A percentile compares a stretch with the other conserved stretches of the same genome.
These are phyloP conservation scores for Amylocystis lapponica DNA, from an alignment of 768 basidiomycete genomes.

Conservation along the genomic window DNA sequence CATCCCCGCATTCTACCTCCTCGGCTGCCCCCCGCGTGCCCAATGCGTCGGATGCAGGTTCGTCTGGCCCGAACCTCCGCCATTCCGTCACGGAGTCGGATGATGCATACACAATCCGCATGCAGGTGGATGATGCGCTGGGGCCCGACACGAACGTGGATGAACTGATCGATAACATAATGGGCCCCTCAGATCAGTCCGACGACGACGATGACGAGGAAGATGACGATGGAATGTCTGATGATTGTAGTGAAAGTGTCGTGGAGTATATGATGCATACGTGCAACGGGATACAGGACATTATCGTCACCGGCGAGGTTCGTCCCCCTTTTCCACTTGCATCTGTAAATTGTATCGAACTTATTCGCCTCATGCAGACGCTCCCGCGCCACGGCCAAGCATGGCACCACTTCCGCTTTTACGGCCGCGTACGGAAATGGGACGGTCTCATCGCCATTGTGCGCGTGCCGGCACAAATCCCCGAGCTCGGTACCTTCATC, in stretches of 20 bases:
- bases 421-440: conserved; percentile 31
- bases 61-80: neutral
- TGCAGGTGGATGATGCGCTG: neutral
- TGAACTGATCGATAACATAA: conserved; percentile 22
- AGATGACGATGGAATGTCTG: conserved; percentile 3
- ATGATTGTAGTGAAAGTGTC: too few species aligned
- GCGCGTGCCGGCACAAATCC: conserved; percentile 17
- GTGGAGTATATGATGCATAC: conserved; percentile 18
- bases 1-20: neutral
- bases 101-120: too few species aligned
- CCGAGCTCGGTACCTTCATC: conserved; percentile 25
- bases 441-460: conserved; percentile 35
- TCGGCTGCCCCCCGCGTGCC: neutral
- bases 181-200: neutral
- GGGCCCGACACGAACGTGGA: conserved; percentile 1
- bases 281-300: conserved; percentile 56
- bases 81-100: too few species aligned
- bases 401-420: conserved; percentile 29
- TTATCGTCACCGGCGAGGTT: conserved; percentile 57
- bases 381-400: conserved; percentile 34
- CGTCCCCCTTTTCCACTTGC: conserved; percentile 8
- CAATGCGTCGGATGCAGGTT: neutral
- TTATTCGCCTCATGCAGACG: conserved; percentile 31
- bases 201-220: neutral
- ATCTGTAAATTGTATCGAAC: neutral